Evolutionary conservation across 495 filamentous ascomycete species (phyloP), one percentile per base, ranked within the genome.

Genomic region (Hypoxylon perforatum): DNA sequence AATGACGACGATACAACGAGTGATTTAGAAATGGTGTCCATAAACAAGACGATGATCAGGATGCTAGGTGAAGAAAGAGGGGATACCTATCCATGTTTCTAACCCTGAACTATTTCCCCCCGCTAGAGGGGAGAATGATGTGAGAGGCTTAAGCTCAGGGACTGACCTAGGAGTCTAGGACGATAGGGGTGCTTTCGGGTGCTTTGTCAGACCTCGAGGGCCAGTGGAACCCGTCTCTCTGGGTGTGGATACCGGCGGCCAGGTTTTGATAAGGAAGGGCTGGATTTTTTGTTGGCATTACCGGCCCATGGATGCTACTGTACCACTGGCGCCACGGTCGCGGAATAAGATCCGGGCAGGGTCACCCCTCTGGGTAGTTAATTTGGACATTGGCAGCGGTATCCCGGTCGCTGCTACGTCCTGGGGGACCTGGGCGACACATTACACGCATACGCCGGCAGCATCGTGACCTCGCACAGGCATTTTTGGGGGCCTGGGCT

Each of bases 321-420:
- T 66, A 66, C 45, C 59, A 36, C 53, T 54, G 33, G 51, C 56
- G 30, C 61, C 67, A 54, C 47, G 53, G 38, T 49, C 52, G 58
- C 62, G 67, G 67, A 52, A 63, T 50, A 38, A 23, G 63, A 66
- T 58, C 62, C 61, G 67, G 30, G 57, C 56, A 52, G 41, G 42
- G n/a, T n/a, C n/a, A n/a, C n/a, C n/a, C 36, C 17, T 28, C 50
- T 49, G 57, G 58, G 52, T 70, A n/a, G 35, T 46, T 59, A 70
- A 70, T 70, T 70, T 70, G 59, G 59, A 57, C 36, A 33, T 65
- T 73, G 39, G 48, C 68, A 73, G 51, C 68, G 71, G 71, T 73
- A 73, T 69, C 67, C 71, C 47, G 42, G 69, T 65, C 61, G 61
- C 47, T 14, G 50, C 61, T 67, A 44, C 63, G 58, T 45, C 45